Evolutionary conservation across 2,329 filamentous ascomycete species (phyloP).

Genomic region (Xylaria sp.): DNA sequence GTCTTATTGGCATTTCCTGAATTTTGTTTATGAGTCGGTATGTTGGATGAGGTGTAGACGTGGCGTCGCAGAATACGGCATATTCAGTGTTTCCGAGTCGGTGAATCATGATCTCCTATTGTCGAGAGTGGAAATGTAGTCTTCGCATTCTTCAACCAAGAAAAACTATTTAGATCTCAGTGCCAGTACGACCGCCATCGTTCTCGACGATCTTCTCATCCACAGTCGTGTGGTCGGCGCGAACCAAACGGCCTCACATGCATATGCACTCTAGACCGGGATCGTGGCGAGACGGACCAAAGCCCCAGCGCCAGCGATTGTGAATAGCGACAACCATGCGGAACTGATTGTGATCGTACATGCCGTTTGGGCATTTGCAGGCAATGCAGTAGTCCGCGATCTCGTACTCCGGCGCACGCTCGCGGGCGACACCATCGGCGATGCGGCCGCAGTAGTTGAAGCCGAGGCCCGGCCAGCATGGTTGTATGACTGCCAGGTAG

Average conservation of each 20-base stretch:
- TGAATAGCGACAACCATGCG: constrained; percentile 43
- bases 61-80: no score
- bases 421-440: constrained; percentile 34
- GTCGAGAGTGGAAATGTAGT: no score
- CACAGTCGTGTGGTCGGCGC: no score
- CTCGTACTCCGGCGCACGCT: constrained; percentile 34
- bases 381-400: constrained; percentile 30
- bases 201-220: no score
- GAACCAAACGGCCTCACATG: constrained; percentile 31
- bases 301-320: constrained; percentile 44
- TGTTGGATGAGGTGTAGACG: no score
- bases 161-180: background rate
- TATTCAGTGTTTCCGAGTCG: background rate
- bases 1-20: no score
- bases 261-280: constrained; percentile 37
- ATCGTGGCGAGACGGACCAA: constrained; percentile 38
- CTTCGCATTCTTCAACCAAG: no score
- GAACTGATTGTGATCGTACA: constrained; percentile 44
- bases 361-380: constrained; percentile 35
- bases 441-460: constrained; percentile 46
- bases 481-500: constrained; percentile 44
- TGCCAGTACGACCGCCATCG: background rate
- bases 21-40: no score
- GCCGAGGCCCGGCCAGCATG: constrained; percentile 46
- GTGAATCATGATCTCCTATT: background rate